Evolutionary conservation across 2,329 filamentous ascomycete species (phyloP), one percentile per base, ranked within the genome.

Genomic region (Ophiostoma quercus): DNA sequence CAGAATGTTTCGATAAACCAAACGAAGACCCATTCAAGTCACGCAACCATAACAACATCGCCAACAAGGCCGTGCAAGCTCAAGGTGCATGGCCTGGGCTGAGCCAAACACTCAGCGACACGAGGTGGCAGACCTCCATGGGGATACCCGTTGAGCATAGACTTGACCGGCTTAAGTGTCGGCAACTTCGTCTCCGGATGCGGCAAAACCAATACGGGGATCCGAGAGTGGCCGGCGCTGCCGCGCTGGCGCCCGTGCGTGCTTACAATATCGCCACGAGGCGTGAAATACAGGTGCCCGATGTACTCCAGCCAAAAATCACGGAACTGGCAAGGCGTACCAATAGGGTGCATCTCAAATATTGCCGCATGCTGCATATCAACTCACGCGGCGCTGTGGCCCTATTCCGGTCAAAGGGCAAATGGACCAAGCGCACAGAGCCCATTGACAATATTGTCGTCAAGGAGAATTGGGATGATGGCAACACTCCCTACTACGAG

Each of bases 311-410:
- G 63, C 34, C 37, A 8, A 63, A 19, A 2, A n/a, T 63, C 7
- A 3, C 8, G 4, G 3, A 9, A 3, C 37, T 37, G n/a, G 34
- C 62, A 14, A 9, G 34, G 32, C 19, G n/a, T 39, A 19, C 37
- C 62, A 19, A 9, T 3, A 22, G 22, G 4, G 16, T 39, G 1
- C 39, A 8, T 7, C 62, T 65, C 62, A 39, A 65, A 34, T 65
- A 22, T 34, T 34, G 62, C 32, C 62, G 62, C 19, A 37, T 65
- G 62, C 34, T 65, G 62, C 62, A 65, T 19, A 14, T n/a, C 14
- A 19, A 22, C 34, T 11, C 16, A 9, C 1, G 9, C 8, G 62
- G 62, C 8, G 62, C 62, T 7, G 62, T n/a, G 19, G 62, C 19
- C 32, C 62, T 65, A 16, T 65, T 22, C 34, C 62, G 62, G 3